These are phyloP conservation scores for Triadica sebifera DNA, from an alignment of 345 rosid genomes.

Conservation along the genomic window DNA sequence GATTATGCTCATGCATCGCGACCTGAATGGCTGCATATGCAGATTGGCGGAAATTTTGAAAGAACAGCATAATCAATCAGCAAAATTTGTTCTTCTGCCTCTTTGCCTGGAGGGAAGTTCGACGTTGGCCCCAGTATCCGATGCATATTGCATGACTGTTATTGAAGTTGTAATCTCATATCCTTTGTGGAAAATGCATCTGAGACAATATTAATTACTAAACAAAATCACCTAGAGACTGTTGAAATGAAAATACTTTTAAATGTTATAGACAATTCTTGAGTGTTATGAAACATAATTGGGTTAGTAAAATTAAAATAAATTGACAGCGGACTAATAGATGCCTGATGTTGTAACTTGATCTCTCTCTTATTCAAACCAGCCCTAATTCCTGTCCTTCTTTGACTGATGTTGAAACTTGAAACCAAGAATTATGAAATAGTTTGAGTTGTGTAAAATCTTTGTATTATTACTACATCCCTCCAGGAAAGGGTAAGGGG, in stretches of 20 bases:
- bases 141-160: slow-evolving; percentile 13
- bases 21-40: slow-evolving; percentile 83
- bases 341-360: neutral
- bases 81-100: slow-evolving; percentile 11
- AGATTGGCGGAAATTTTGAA: slow-evolving; percentile 60
- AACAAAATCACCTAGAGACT: slow-evolving; percentile 9
- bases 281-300: neutral
- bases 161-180: slow-evolving; percentile 22
- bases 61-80: slow-evolving; percentile 39
- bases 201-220: slow-evolving; percentile 13
- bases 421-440: neutral
- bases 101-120: neutral
- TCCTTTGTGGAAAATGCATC: slow-evolving; percentile 31
- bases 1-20: slow-evolving; percentile 57
- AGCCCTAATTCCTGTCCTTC: too few relatives aligned
- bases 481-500: too few relatives aligned
- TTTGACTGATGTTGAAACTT: neutral
- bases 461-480: too few relatives aligned
- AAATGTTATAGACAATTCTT: neutral
- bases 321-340: neutral
- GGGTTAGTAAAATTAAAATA: neutral
- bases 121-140: slow-evolving; percentile 1
- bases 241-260: neutral
- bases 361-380: neutral
- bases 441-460: too few relatives aligned